Base-by-base conservation (phyloP, 2,329 filamentous ascomycete genomes). In the Raffaelea deltoideospora region DNA sequence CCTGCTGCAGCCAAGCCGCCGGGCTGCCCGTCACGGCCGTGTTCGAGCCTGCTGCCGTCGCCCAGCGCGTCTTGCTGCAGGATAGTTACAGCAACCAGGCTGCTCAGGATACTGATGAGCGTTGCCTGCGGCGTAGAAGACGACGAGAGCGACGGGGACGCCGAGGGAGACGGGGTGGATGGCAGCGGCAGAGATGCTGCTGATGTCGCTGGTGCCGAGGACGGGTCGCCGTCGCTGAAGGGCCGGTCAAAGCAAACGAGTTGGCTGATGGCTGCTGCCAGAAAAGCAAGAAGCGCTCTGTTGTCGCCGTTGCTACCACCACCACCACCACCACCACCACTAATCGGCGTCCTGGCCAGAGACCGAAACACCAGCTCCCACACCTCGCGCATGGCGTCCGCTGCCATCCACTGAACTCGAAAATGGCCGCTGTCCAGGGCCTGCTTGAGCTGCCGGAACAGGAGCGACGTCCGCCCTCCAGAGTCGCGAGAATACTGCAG, bases 331-430 rank as follows among this genome's bases (percentile, higher is more conserved):
- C n/a, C n/a, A n/a, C n/a, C n/a, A n/a, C n/a, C n/a, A n/a, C n/a
- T n/a, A n/a, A n/a, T n/a, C n/a, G n/a, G n/a, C n/a, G n/a, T 47
- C 9, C 49, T 44, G 1, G 58, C 56, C 14, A 67, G 39, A 8
- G 42, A 43, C 17, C 55, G 55, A 17, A 61, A 48, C 4, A 58
- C 50, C 10, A 48, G 44, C 4, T 51, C 52, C 64, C 64, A 69
- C 21, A 65, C 30, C 2, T 43, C 39, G n/a, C 51, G 47, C 37
- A 67, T 61, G 4, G 53, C 56, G 19, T 45, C 50, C 0, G 61
- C 63, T 5, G 57, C 55, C 20, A 69, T 48, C 65, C 65, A 69
- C 10, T 57, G 52, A 5, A 50, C 35, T 0, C 61, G 61, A 19
- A 69, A 44, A 5, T 43, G 39, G 2, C 50, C 51, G 23, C 43